Evolutionary conservation across 106 monocot species (phyloP), one percentile per base, ranked within the genome.

Genomic region (Dioscorea zingiberensis): DNA sequence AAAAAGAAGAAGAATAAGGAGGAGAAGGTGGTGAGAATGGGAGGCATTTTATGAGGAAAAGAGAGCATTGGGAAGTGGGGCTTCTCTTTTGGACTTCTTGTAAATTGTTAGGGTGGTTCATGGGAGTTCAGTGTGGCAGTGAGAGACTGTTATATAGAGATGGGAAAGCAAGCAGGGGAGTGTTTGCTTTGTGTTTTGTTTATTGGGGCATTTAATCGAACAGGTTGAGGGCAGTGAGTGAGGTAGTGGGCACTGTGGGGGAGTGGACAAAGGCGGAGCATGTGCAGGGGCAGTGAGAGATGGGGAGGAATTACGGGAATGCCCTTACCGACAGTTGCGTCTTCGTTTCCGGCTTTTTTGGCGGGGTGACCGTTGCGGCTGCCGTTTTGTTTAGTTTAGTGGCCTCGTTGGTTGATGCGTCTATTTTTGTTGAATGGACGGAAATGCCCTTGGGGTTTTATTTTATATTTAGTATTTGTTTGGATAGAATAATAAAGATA

Each of bases 1-100:
- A 73, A 38, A 44, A 59, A 13, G 58, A 59, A 47, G 29, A 66
- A 57, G 58, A 66, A 53, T 23, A 64, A 48, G 2, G 18, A 25
- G 32, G 29, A 68, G 55, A 19, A 17, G 64, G 7, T 19, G 4
- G 19, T 18, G 51, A 51, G 51, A 51, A 19, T 16, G 51, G 51
- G 4, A 18, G 51, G 2, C 51, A 51, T 51, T 51, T 4, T 51
- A 51, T 51, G 18, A 18, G 19, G 4, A 19, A 51, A 19, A 2
- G 51, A 51, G 51, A 18, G 14, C 15, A 19, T 51, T 16, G 19
- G 51, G 4, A 19, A 51, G 51, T 18, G 51, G 15, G 51, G 5
- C 38, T 38, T 38, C 38, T 38, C 38, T 38, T 38, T 38, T 38
- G 38, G 38, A 38, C 38, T 38, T n/a, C n/a, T n/a, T n/a, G n/a